phyloP scores from a whole-genome alignment of 169 alveolate genomes.

The Plasmodium vinckei region DNA sequence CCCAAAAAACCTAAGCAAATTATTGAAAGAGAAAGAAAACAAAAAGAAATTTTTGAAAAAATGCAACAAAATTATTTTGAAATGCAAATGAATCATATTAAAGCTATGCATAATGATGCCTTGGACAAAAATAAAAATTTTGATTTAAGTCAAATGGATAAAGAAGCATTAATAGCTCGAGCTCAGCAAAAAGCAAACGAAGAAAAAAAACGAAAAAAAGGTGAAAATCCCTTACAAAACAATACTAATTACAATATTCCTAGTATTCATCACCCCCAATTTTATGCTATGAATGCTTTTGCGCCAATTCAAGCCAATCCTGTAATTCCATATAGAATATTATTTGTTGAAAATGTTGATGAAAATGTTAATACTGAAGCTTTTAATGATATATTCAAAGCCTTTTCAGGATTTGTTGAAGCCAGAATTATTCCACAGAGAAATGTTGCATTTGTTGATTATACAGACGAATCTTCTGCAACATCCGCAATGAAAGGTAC shows the following conservation, averaged over 20 bases:
- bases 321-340: constrained; percentile 78
- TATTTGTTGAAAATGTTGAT: constrained; percentile 88
- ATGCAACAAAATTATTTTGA: constrained; percentile 81
- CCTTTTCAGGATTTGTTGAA: constrained; percentile 84
- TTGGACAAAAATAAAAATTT: constrained; percentile 24
- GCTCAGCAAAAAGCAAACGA: constrained; percentile 65
- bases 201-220: constrained; percentile 44
- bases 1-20: constrained; percentile 88
- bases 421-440: constrained; percentile 86
- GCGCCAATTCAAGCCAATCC: constrained; percentile 9
- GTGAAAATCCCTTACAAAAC: constrained; percentile 31
- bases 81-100: constrained; percentile 62
- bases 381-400: constrained; percentile 80
- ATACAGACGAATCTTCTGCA: constrained; percentile 83
- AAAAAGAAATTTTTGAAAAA: constrained; percentile 78
- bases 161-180: constrained; percentile 38
- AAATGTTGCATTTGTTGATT: constrained; percentile 88
- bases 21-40: constrained; percentile 84
- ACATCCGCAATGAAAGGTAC: constrained; percentile 84
- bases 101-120: constrained; percentile 45
- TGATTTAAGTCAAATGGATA: constrained; percentile 74
- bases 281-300: constrained; percentile 36
- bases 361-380: constrained; percentile 81
- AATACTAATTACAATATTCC: constrained; percentile 7
- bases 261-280: constrained; percentile 27